phyloP scores from a whole-genome alignment of 2,329 filamentous ascomycete species.

The Pseudophaeomoniella oleicola region DNA sequence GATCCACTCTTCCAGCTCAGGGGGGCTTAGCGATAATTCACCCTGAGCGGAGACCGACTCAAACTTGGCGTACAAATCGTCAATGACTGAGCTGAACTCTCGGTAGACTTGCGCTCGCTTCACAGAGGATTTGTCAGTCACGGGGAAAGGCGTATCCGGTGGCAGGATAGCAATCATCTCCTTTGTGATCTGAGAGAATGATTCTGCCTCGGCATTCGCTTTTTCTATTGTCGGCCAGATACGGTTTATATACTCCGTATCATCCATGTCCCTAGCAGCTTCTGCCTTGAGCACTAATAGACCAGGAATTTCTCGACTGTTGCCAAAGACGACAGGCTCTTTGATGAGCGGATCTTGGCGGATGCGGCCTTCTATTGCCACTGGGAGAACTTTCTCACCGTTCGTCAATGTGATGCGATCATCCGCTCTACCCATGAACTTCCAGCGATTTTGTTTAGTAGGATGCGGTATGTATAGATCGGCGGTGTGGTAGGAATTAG shows the following conservation, averaged over 20 bases:
- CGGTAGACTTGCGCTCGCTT: constrained; percentile 13
- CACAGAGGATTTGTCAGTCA: constrained; percentile 14
- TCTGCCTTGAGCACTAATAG: constrained; percentile 15
- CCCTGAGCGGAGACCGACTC: constrained; percentile 5
- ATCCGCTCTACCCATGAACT: constrained; percentile 18
- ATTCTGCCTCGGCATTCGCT: constrained; percentile 26
- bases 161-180: constrained; percentile 12
- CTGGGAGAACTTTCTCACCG: constrained; percentile 19
- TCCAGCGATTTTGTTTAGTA: constrained; percentile 16
- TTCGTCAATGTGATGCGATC: constrained; percentile 19
- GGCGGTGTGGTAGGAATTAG: constrained; percentile 18
- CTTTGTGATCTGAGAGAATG: constrained; percentile 26
- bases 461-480: constrained; percentile 19
- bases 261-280: constrained; percentile 12
- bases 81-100: constrained; percentile 9
- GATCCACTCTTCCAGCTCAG: constrained; percentile 7
- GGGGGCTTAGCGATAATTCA: constrained; percentile 7
- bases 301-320: constrained; percentile 14
- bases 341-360: constrained; percentile 17
- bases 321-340: constrained; percentile 18
- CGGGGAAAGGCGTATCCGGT: constrained; percentile 7
- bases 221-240: constrained; percentile 23
- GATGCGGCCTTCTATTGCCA: constrained; percentile 18
- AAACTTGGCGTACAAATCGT: constrained; percentile 8
- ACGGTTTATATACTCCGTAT: constrained; percentile 19